Conservation (phyloP, 1,284 basidiomycete genomes). For the Moesziomyces antarcticus region DNA sequence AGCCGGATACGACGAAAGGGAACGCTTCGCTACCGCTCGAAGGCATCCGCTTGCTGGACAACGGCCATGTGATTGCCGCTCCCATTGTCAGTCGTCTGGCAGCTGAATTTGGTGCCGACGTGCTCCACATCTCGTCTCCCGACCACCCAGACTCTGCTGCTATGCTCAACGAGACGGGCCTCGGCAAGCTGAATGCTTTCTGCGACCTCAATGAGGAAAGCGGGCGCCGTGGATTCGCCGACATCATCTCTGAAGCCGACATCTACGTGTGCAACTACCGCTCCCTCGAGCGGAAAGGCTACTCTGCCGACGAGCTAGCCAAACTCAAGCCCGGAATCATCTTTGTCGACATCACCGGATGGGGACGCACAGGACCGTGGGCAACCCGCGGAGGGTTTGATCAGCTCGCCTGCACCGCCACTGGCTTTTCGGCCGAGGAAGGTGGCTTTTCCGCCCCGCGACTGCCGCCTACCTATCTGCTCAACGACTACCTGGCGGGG, state of each 20-base stretch:
- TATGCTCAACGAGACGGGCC: slow-evolving; percentile 8
- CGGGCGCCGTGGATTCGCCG: slow-evolving; percentile 1
- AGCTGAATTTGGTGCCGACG: slow-evolving; percentile 4
- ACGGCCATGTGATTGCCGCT: slow-evolving; percentile 6
- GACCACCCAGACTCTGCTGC: slow-evolving; percentile 4
- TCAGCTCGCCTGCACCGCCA: slow-evolving; percentile 5
- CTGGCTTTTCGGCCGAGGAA: slow-evolving; percentile 6
- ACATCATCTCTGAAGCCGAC: neutral
- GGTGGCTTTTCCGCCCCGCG: slow-evolving; percentile 1
- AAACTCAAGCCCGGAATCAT: slow-evolving; percentile 3
- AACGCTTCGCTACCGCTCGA: slow-evolving; percentile 2
- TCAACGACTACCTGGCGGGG: slow-evolving; percentile 1
- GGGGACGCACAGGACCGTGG: slow-evolving; percentile 2
- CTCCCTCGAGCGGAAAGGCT: slow-evolving; percentile 1
- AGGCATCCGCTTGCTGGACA: slow-evolving; percentile 2
- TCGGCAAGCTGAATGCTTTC: slow-evolving; percentile 4
- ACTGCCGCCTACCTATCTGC: neutral
- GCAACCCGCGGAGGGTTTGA: slow-evolving; percentile 2
- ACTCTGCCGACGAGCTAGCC: slow-evolving; percentile 2
- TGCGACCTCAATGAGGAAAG: slow-evolving; percentile 8
- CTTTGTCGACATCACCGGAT: slow-evolving; percentile 1
- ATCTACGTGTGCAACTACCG: slow-evolving; percentile 10
- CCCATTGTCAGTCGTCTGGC: slow-evolving; percentile 8
- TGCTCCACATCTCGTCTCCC: slow-evolving; percentile 3
- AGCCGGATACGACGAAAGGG: neutral